These are phyloP conservation scores for Rutstroemia sp. DNA, from an alignment of 2,329 filamentous ascomycete species.

Conservation along the genomic window DNA sequence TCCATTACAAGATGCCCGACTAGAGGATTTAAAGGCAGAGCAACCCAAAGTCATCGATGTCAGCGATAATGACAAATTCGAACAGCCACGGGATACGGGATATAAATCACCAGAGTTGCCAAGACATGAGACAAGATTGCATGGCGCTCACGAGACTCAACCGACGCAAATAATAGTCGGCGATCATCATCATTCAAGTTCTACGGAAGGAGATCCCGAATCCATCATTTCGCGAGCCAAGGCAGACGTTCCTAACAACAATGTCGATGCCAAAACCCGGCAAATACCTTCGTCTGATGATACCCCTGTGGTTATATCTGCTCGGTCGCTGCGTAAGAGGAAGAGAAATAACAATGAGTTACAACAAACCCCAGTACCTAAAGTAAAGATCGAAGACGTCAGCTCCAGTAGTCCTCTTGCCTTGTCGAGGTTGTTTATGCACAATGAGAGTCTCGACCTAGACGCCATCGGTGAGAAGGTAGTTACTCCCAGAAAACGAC, in stretches of 20 bases:
- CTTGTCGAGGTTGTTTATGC: conserved; percentile 12
- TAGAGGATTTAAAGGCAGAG: not conserved
- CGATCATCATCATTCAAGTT: conserved; percentile 19
- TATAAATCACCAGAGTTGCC: not conserved
- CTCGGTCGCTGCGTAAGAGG: conserved; percentile 23
- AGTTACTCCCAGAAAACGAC: conserved; percentile 29
- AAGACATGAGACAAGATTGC: not conserved
- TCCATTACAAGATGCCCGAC: not conserved
- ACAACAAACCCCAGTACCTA: conserved; percentile 10
- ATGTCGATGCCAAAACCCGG: not conserved
- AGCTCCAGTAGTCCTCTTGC: conserved; percentile 25
- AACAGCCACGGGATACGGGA: not conserved
- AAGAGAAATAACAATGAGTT: conserved; percentile 12
- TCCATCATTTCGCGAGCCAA: not conserved
- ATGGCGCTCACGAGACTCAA: conserved; percentile 8
- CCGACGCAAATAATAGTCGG: conserved; percentile 11
- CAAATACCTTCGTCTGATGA: conserved; percentile 12
- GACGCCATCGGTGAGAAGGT: conserved; percentile 31
- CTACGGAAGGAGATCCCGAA: conserved; percentile 22
- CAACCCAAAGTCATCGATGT: not conserved
- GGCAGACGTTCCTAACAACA: not conserved
- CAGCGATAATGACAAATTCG: not conserved
- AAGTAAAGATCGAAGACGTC: conserved; percentile 24
- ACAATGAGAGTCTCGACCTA: conserved; percentile 29
- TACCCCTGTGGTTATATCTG: conserved; percentile 21